Evolutionary conservation across 2,329 filamentous ascomycete species (phyloP).

Genomic region (Hyphodiscus sp.): DNA sequence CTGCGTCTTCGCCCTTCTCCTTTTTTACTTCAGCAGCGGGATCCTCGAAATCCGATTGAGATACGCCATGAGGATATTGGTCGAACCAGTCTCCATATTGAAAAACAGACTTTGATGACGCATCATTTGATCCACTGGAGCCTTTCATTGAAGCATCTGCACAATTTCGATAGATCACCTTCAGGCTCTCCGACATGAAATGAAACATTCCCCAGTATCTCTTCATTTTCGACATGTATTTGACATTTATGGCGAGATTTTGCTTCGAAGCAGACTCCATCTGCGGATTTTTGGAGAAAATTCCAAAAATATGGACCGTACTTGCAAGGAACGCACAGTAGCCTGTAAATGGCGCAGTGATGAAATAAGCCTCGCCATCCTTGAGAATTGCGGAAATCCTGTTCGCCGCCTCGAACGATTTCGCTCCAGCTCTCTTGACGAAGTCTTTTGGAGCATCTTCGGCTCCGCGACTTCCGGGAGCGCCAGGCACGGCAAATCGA

Average conservation of each 20-base stretch:
- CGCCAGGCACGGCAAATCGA: slow-evolving; percentile 65
- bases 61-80: slow-evolving; percentile 86
- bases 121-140: slow-evolving; percentile 40
- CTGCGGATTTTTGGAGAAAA: slow-evolving; percentile 75
- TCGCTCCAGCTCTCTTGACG: slow-evolving; percentile 64
- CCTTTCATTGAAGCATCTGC: slow-evolving; percentile 74
- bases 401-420: slow-evolving; percentile 77
- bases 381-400: slow-evolving; percentile 78
- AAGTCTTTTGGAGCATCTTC: slow-evolving; percentile 67
- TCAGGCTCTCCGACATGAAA: slow-evolving; percentile 89
- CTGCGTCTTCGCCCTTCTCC: slow-evolving; percentile 78
- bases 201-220: slow-evolving; percentile 98
- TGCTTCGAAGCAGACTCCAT: slow-evolving; percentile 74
- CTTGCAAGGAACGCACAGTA: slow-evolving; percentile 93
- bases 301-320: slow-evolving; percentile 88
- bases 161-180: slow-evolving; percentile 79
- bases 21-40: slow-evolving; percentile 60
- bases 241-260: slow-evolving; percentile 81
- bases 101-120: slow-evolving; percentile 55
- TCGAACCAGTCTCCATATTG: slow-evolving; percentile 99
- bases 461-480: slow-evolving; percentile 56
- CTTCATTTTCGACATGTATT: slow-evolving; percentile 91
- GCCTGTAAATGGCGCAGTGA: slow-evolving; percentile 87
- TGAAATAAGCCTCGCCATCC: slow-evolving; percentile 70
- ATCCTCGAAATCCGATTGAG: slow-evolving; percentile 75